phyloP scores from a whole-genome alignment of 2,329 filamentous ascomycete species.

The Colletotrichum viniferum region DNA sequence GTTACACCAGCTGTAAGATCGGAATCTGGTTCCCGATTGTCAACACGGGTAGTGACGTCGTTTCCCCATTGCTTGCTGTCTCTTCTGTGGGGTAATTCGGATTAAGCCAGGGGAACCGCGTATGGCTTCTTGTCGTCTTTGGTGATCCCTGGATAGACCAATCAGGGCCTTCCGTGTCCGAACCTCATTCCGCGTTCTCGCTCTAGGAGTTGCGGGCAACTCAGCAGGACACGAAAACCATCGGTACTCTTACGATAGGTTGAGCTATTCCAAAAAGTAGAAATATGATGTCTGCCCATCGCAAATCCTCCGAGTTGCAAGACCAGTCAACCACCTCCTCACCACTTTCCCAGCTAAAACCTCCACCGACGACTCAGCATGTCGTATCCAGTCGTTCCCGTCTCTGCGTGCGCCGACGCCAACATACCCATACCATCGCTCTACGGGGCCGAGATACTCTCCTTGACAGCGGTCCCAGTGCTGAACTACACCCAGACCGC shows the following conservation, averaged over 20 bases:
- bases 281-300: background rate
- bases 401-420: background rate
- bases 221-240: background rate
- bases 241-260: no score
- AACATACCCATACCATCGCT: background rate
- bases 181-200: background rate
- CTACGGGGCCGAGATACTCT: constrained; percentile 18
- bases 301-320: accelerated
- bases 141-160: background rate
- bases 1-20: background rate
- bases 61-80: background rate
- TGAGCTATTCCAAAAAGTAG: no score
- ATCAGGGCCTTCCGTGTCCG: background rate
- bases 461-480: constrained; percentile 5
- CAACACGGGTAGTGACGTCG: background rate
- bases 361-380: background rate
- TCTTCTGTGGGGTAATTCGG: background rate
- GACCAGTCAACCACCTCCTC: background rate
- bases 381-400: background rate
- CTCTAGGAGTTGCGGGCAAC: background rate
- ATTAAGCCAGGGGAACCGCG: background rate
- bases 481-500: constrained; percentile 19
- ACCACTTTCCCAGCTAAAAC: background rate
- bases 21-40: background rate
- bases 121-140: background rate